A percentile compares a stretch with the other conserved stretches of the same genome.
These are phyloP conservation scores for Anacardium occidentale DNA, from an alignment of 345 rosid genomes.

Conservation along the genomic window DNA sequence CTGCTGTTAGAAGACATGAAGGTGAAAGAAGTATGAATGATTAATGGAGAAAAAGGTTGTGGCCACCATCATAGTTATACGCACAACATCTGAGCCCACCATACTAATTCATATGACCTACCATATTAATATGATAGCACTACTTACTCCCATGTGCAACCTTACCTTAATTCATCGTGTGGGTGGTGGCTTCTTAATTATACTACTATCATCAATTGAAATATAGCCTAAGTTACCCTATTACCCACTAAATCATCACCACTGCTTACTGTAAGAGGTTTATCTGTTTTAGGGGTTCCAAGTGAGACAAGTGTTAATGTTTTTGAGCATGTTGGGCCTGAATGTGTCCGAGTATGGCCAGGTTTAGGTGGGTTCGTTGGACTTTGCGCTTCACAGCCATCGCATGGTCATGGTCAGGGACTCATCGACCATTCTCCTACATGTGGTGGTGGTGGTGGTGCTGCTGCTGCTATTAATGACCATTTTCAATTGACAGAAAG, in stretches of 20 bases:
- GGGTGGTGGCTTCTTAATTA: slow-evolving; percentile 9
- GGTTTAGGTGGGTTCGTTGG: background rate
- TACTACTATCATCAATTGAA: slow-evolving; percentile 1
- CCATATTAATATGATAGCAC: background rate
- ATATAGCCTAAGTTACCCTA: background rate
- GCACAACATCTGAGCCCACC: slow-evolving; percentile 32
- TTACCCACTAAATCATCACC: background rate
- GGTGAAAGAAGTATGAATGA: slow-evolving; percentile 19
- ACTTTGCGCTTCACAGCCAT: background rate
- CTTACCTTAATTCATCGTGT: background rate
- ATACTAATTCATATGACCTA: background rate
- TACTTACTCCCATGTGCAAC: background rate
- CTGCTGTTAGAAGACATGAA: background rate
- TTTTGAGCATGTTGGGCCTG: background rate
- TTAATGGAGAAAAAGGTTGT: slow-evolving; percentile 20
- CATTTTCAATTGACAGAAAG: background rate
- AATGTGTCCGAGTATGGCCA: background rate
- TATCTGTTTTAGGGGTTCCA: background rate
- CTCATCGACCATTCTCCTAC: background rate
- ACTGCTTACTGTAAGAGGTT: too few relatives aligned
- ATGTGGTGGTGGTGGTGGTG: background rate
- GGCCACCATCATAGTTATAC: slow-evolving; percentile 18
- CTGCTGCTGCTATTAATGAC: background rate
- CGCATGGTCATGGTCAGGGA: too few relatives aligned
- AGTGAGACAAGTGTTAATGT: background rate